phyloP scores from a whole-genome alignment of 177 flowering plant species.

The Telopea speciosissima region DNA sequence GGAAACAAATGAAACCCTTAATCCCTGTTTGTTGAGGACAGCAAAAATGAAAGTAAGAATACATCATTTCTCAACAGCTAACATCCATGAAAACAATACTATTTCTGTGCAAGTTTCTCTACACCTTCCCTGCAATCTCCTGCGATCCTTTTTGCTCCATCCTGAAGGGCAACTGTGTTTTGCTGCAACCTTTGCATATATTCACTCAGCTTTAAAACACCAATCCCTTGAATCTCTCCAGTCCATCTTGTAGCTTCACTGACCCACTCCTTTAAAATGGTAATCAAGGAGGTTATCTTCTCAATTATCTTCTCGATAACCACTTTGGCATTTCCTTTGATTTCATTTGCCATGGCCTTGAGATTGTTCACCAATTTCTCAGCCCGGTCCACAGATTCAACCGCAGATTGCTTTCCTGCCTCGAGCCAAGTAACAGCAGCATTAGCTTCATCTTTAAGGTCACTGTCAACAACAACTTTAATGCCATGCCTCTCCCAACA shows the following conservation, averaged over 20 bases:
- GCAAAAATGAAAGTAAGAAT: not conserved
- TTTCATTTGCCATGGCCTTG: conserved; percentile 48
- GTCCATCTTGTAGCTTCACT: conserved; percentile 18
- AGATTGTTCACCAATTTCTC: conserved; percentile 59
- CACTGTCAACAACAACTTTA: conserved; percentile 74
- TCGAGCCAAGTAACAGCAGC: conserved; percentile 64
- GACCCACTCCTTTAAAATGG: conserved; percentile 37
- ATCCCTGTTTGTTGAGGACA: not conserved
- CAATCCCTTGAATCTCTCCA: conserved; percentile 26
- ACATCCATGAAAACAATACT: not conserved
- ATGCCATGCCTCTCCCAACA: conserved; percentile 86
- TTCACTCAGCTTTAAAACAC: conserved; percentile 21
- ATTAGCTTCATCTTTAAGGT: conserved; percentile 60
- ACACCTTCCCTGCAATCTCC: conserved; percentile 81
- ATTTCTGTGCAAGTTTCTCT: conserved; percentile 66
- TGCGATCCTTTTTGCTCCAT: conserved; percentile 54
- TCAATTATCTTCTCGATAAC: conserved; percentile 49
- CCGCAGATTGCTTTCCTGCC: conserved; percentile 40
- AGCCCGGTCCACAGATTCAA: conserved; percentile 50
- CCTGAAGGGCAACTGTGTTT: conserved; percentile 32
- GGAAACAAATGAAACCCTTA: not conserved
- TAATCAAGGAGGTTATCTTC: conserved; percentile 38
- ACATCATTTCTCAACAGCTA: not conserved
- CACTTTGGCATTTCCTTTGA: conserved; percentile 47
- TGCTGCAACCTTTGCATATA: conserved; percentile 47